Evolutionary conservation across 2,329 filamentous ascomycete genomes (phyloP).

Genomic region (Trichoderma simmonsii): DNA sequence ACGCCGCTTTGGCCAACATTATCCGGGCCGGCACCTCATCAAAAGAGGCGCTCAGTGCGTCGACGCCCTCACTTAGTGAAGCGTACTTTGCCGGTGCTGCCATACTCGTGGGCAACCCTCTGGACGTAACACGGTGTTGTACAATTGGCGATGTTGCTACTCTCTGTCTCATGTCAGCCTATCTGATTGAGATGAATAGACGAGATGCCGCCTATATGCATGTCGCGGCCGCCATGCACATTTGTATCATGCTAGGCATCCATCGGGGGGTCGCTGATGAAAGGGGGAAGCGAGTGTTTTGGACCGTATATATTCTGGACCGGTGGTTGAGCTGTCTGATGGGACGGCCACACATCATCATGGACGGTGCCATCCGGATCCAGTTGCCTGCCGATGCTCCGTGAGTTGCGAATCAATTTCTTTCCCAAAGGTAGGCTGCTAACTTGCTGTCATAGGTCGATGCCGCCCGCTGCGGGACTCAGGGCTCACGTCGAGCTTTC

Average conservation of each 20-base stretch:
- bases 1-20: conserved; percentile 44
- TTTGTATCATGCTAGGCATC: conserved; percentile 48
- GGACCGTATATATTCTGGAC: conserved; percentile 52
- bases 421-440: not conserved
- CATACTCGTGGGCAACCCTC: conserved; percentile 44
- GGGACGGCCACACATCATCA: conserved; percentile 46
- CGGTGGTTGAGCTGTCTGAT: conserved; percentile 48
- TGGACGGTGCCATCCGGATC: conserved; percentile 47
- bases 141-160: conserved; percentile 44
- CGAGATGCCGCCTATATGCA: conserved; percentile 48
- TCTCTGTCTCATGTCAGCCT: conserved; percentile 47
- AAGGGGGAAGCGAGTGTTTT: conserved; percentile 46
- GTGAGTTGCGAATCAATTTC: conserved; percentile 33
- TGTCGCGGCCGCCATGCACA: conserved; percentile 45
- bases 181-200: conserved; percentile 48
- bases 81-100: conserved; percentile 44
- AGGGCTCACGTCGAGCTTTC: conserved; percentile 46
- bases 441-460: conserved; percentile 30
- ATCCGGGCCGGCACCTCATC: conserved; percentile 30
- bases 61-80: conserved; percentile 37
- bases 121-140: conserved; percentile 39
- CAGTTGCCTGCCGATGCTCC: conserved; percentile 38
- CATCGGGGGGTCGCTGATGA: conserved; percentile 45
- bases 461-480: conserved; percentile 45
- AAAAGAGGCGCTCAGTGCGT: conserved; percentile 13